Evolutionary conservation across 2,329 filamentous ascomycete species (phyloP), one percentile per base, ranked within the genome.

Genomic region (Cladosporium sphaerospermum): DNA sequence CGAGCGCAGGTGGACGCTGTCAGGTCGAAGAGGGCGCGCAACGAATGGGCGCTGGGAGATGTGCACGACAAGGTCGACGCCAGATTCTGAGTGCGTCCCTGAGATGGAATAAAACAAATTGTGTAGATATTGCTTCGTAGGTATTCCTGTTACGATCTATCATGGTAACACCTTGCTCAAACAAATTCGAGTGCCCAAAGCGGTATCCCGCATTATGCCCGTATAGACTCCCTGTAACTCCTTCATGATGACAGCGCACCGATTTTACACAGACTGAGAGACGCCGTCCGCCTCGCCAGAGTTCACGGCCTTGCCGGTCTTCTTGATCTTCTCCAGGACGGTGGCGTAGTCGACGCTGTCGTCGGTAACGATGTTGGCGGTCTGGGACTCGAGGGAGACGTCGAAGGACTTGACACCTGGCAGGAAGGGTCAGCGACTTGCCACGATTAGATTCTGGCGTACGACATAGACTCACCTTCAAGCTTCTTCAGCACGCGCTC

Each of bases 301-400:
- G 73, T 87, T 95, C 69, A 96, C 84, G 67, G 86, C 86, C 82
- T 96, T 96, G 66, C 91, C 91, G 10, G 91, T 96, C 83, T 96
- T 96, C 79, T 86, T 84, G 71, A 96, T 96, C 70, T 88, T 95
- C 68, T 81, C 79, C 56, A 95, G 82, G 55, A 96, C 88, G 45
- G 83, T 88, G 60, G 89, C 83, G 76, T 92, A 96, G 54, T 81
- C 77, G 58, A 95, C 78, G 52, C 73, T 76, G 3, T 82, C 77
- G 60, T 84, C 81, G 59, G 90, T 83, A 62, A 86, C 76, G 62
- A 97, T 81, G 61, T 83, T 83, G 59, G 89, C 92, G 57, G 81
- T 89, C 71, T 97, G 90, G 61, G 78, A 84, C 59, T 95, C 88
- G 67, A 97, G 88, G 53, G 83, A 89, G 59, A 96, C 89, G 52